phyloP scores from a whole-genome alignment of 1,284 basidiomycete genomes.

The Trichosporon sp. region DNA sequence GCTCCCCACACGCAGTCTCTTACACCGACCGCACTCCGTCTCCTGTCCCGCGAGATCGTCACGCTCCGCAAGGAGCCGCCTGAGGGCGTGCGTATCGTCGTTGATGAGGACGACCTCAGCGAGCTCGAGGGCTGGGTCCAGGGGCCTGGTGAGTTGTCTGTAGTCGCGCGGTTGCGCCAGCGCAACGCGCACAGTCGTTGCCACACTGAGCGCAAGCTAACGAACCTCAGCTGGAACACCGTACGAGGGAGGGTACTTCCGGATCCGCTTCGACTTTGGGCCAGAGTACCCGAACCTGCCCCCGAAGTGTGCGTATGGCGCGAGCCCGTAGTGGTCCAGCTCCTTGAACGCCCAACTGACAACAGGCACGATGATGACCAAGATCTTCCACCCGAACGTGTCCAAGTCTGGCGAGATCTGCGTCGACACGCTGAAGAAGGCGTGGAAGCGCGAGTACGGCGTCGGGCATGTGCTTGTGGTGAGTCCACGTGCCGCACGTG shows the following conservation, averaged over 20 bases:
- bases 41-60: conserved; percentile 72
- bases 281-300: conserved; percentile 85
- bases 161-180: neutral
- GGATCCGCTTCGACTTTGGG: conserved; percentile 72
- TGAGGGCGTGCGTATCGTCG: conserved; percentile 78
- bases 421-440: conserved; percentile 94
- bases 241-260: conserved; percentile 86
- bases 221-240: conserved; percentile 69
- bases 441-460: conserved; percentile 89
- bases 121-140: conserved; percentile 46
- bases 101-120: conserved; percentile 65
- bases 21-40: conserved; percentile 49
- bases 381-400: conserved; percentile 96
- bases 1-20: conserved; percentile 33
- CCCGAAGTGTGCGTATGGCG: conserved; percentile 69
- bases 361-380: conserved; percentile 78
- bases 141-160: conserved; percentile 39
- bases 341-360: conserved; percentile 5
- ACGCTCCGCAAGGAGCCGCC: conserved; percentile 73
- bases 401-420: conserved; percentile 87
- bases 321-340: neutral
- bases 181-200: neutral
- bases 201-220: neutral
- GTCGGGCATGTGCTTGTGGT: conserved; percentile 79
- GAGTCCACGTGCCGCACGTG: conserved; percentile 17